These are phyloP conservation scores for Amanita pallidorosea DNA, from an alignment of 768 basidiomycete genomes.

Conservation along the genomic window DNA sequence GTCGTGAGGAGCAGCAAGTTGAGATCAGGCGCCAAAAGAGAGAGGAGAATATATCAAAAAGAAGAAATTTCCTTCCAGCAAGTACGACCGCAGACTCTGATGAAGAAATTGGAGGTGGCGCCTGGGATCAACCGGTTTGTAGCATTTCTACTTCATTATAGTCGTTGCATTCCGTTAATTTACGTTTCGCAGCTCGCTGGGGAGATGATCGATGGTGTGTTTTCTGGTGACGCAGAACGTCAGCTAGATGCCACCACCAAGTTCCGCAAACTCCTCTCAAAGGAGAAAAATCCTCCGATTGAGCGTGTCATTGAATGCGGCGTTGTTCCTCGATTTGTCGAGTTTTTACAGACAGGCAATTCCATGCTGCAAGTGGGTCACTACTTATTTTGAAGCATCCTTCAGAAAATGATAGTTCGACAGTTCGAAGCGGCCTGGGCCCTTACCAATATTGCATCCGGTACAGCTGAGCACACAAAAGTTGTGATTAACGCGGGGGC, in stretches of 20 bases:
- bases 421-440: slow-evolving; percentile 99
- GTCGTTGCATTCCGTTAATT: slow-evolving; percentile 8
- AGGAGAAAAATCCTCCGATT: slow-evolving; percentile 99
- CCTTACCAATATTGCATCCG: slow-evolving; percentile 94
- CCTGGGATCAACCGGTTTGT: slow-evolving; percentile 74
- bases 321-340: slow-evolving; percentile 94
- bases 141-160: slow-evolving; percentile 8
- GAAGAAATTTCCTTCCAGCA: slow-evolving; percentile 78
- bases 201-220: slow-evolving; percentile 90
- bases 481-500: slow-evolving; percentile 93
- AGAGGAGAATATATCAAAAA: slow-evolving; percentile 97
- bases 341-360: slow-evolving; percentile 75
- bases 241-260: slow-evolving; percentile 97
- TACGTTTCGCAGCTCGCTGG: slow-evolving; percentile 51
- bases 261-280: slow-evolving; percentile 96
- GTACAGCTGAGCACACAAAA: slow-evolving; percentile 97
- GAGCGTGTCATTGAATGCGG: slow-evolving; percentile 97
- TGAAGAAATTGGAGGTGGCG: slow-evolving; percentile 66
- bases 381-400: slow-evolving; percentile 4
- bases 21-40: slow-evolving; percentile 98
- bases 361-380: slow-evolving; percentile 72
- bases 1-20: slow-evolving; percentile 97
- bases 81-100: slow-evolving; percentile 73
- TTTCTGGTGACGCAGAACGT: slow-evolving; percentile 82
- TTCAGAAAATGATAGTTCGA: slow-evolving; percentile 2